These are phyloP conservation scores for Phytophthora palmivora DNA, from an alignment of 352 stramenopile species.

Conservation along the genomic window DNA sequence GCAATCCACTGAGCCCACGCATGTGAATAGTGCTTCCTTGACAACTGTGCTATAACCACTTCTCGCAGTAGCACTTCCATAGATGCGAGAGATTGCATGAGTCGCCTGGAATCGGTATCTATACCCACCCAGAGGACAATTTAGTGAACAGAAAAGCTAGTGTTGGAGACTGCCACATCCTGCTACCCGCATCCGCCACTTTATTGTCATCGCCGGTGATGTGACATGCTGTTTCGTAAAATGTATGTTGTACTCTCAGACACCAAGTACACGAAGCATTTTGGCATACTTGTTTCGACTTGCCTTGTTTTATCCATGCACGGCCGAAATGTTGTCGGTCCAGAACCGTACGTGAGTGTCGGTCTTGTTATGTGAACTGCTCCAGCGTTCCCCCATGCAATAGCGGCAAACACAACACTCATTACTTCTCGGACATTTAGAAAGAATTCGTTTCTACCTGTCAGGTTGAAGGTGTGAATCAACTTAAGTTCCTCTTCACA, in stretches of 20 bases:
- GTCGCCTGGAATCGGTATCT: constrained; percentile 15
- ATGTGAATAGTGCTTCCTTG: constrained; percentile 2
- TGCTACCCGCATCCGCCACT: constrained; percentile 25
- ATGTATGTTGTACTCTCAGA: constrained; percentile 9
- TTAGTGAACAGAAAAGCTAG: constrained; percentile 11
- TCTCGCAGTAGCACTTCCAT: constrained; percentile 19
- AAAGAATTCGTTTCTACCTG: neutral
- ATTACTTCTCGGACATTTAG: constrained; percentile 20
- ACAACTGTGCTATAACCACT: too few species aligned
- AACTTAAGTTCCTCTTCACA: neutral
- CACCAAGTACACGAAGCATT: constrained; percentile 16
- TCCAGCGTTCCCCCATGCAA: constrained; percentile 26
- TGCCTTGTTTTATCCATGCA: constrained; percentile 18
- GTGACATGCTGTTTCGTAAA: constrained; percentile 17
- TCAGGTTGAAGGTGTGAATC: neutral
- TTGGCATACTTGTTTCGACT: constrained; percentile 10
- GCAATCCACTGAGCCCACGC: constrained; percentile 11
- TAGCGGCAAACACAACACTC: constrained; percentile 13
- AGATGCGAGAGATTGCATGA: constrained; percentile 23
- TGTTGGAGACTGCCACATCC: constrained; percentile 11
- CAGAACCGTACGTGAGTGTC: constrained; percentile 14
- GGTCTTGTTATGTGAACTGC: too few species aligned
- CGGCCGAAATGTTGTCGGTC: constrained; percentile 22
- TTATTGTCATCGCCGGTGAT: constrained; percentile 12
- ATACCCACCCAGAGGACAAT: constrained; percentile 10